Evolutionary conservation across 116 monocot species (phyloP), one percentile per base, ranked within the genome.

Genomic region (Phalaenopsis hybrid): DNA sequence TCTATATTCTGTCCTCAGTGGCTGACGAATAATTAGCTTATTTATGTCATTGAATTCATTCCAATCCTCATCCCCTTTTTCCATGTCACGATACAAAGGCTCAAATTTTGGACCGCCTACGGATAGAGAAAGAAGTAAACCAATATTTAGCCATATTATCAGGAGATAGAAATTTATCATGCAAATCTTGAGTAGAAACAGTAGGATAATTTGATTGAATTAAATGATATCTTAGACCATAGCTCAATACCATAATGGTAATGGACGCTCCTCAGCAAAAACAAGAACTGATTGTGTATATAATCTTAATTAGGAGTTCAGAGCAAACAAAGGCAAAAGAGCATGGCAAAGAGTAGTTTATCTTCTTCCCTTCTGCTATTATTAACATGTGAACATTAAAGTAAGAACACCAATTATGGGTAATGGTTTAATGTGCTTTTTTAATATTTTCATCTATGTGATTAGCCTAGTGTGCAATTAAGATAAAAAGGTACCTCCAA

Each of bases 1-100:
- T 88, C 91, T 88, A 72, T 97, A 97, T 85, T 97, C 96, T 21
- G 96, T 97, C 69, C 96, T 87, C n/a, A 97, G 88, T 59, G 96
- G 96, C 37, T 92, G 92, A 2, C 96, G 94, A 81, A 97, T 97
- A 34, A 97, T 97, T 74, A 97, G 92, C 70, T 97, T 97, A 82
- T 97, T 97, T 61, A 97, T 97, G 82, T 90, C 90, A 85, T 90
- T 90, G 77, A 90, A 90, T 80, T 90, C 90, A 82, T 90, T 90
- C 90, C 96, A 97, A 78, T 97, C 96, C 79, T 97, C 96, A 50
- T 97, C 96, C 57, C 96, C 96, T 86, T 92, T 97, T 85, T 97
- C 96, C 96, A 97, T 97, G 79, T 97, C 96, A 81, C 96, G 92
- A 83, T 94, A 97, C 79, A 97, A 59, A 33, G 96, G 96, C 82